Evolutionary conservation across 768 basidiomycete species (phyloP), one percentile per base, ranked within the genome.

Genomic region (Boletus rubropictus): DNA sequence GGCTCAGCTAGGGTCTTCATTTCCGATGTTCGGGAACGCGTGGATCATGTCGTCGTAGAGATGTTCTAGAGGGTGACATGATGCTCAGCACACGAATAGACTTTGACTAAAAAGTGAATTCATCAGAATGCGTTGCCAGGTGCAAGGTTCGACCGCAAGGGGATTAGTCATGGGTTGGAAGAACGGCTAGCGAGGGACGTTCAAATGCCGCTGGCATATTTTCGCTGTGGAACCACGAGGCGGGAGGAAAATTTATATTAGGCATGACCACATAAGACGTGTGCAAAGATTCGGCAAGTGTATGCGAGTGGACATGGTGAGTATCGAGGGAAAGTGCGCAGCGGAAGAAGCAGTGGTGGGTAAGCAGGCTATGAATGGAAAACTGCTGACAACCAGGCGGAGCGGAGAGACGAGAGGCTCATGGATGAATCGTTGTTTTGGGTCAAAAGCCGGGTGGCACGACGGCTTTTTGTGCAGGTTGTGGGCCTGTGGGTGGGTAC

Each of bases 391-490:
- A 43, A 48, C 28, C 17, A 25, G 34, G 32, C 46, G 39, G 33
- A 21, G 25, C 22, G 33, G 39, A 2, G 40, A 10, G n/a, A 42
- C 46, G 34, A n/a, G 29, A 28, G 32, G 17, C 18, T 25, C 6
- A 42, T 7, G 46, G 27, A 10, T 22, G 42, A 46, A 24, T 36
- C 36, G 36, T 27, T n/a, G 10, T 38, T 32, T 51, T 48, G 8
- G 34, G 15, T 76, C 70, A 92, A 71, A 93, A 91, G 41, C 91
- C 91, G 48, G 90, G 89, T 15, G 91, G 89, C 39, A 90, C 82
- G 53, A 92, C 70, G 40, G 77, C 79, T 69, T 76, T 74, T 51
- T 65, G 72, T 31, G 64, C 60, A 32, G 59, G 44, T 42, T 66
- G 69, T 20, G 63, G 52, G 49, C 64, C 78, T 68, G 73, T 59